A percentile compares a stretch with the other conserved stretches of the same genome.
Evolutionary conservation across 805 yeast genomes (phyloP).

Genomic region (Metschnikowia reukaufii): DNA sequence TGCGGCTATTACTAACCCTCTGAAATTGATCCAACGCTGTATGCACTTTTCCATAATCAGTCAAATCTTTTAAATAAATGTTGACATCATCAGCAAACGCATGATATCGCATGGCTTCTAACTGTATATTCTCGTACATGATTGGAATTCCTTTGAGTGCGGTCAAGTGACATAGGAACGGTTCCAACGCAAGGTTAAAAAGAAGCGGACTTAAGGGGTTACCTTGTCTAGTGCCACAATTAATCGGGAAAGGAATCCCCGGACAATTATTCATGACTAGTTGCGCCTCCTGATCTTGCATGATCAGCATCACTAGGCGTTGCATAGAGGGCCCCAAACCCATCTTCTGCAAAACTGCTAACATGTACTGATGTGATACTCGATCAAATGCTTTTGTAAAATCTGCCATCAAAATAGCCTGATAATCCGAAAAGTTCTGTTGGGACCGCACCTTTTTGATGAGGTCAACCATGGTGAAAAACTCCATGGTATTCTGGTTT

Average conservation of each 20-base stretch:
- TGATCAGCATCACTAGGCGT: conserved; percentile 5
- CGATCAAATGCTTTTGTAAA: too few relatives aligned
- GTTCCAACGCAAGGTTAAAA: conserved; percentile 8
- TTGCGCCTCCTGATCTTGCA: conserved; percentile 4
- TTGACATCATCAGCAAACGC: conserved; percentile 11
- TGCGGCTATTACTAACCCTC: background rate
- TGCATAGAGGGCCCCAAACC: background rate
- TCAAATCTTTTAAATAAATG: background rate
- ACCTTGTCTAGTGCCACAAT: conserved; percentile 8
- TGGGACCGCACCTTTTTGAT: background rate
- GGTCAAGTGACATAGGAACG: conserved; percentile 1
- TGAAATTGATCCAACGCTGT: background rate
- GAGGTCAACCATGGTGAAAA: conserved; percentile 4
- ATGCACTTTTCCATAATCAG: background rate
- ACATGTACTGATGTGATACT: background rate
- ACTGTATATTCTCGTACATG: background rate
- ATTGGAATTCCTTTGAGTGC: background rate
- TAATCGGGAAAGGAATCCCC: conserved; percentile 2
- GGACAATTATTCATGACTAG: conserved; percentile 1
- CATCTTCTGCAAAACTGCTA: conserved; percentile 1
- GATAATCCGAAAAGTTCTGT: background rate
- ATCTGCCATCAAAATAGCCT: conserved; percentile 1
- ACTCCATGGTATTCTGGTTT: conserved; percentile 4
- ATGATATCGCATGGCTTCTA: conserved; percentile 2
- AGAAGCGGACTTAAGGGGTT: conserved; percentile 7